Evolutionary conservation across 306 rosid species (phyloP).

Genomic region (Vigna angularis): DNA sequence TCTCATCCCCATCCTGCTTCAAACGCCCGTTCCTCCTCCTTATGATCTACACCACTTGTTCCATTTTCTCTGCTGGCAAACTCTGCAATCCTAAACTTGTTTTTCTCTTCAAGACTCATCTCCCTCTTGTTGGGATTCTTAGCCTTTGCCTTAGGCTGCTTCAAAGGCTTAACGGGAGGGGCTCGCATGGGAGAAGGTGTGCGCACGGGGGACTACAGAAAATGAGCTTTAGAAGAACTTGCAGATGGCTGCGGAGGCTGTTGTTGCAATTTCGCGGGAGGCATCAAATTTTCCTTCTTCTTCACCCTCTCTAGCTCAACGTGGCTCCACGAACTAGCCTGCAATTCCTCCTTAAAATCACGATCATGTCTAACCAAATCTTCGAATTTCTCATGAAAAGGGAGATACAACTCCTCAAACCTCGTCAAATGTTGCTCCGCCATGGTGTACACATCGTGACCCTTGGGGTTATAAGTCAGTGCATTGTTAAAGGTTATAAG

Average conservation of each 20-base stretch:
- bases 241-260: constrained; percentile 47
- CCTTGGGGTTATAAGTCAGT: constrained; percentile 80
- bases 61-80: constrained; percentile 94
- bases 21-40: constrained; percentile 88
- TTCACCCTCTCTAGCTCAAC: constrained; percentile 62
- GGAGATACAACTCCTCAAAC: constrained; percentile 75
- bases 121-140: constrained; percentile 94
- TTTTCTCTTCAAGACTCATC: constrained; percentile 92
- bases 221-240: constrained; percentile 62
- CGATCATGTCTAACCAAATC: constrained; percentile 49
- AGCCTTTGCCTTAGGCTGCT: constrained; percentile 94
- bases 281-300: constrained; percentile 49
- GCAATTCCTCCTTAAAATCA: constrained; percentile 74
- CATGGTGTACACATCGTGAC: constrained; percentile 66
- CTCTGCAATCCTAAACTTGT: constrained; percentile 83
- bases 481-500: constrained; percentile 77
- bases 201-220: constrained; percentile 68
- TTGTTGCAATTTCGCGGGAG: constrained; percentile 22
- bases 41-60: constrained; percentile 90
- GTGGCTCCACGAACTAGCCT: constrained; percentile 81
- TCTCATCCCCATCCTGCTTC: constrained; percentile 97
- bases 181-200: constrained; percentile 69
- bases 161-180: constrained; percentile 69
- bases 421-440: constrained; percentile 67
- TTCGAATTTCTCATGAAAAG: constrained; percentile 55